Evolutionary conservation across 345 rosid genomes (phyloP).

Genomic region (Zanthoxylum bungeanum): DNA sequence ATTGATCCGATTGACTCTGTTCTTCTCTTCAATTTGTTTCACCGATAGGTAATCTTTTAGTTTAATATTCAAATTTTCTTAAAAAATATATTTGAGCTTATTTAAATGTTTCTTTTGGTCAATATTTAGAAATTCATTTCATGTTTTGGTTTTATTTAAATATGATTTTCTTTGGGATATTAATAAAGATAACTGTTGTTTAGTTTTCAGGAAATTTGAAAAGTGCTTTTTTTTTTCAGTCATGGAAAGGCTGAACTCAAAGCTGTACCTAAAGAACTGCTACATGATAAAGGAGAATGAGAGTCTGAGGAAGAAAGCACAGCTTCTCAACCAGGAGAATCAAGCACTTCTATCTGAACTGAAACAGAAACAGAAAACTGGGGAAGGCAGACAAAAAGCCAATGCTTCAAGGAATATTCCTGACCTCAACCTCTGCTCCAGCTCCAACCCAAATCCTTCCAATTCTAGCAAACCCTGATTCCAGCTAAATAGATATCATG

Average conservation of each 20-base stretch:
- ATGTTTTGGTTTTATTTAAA: background rate
- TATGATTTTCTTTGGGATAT: background rate
- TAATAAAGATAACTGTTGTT: background rate
- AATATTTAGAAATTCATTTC: too few species aligned
- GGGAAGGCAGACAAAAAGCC: conserved; percentile 35
- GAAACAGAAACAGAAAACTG: conserved; percentile 73
- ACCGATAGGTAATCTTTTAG: background rate
- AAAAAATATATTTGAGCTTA: too few species aligned
- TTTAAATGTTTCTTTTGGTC: too few species aligned
- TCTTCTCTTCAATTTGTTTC: background rate
- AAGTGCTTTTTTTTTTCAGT: background rate
- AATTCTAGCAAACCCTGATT: conserved; percentile 47
- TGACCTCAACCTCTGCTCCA: conserved; percentile 49
- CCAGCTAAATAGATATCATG: conserved; percentile 20
- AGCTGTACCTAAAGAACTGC: conserved; percentile 81
- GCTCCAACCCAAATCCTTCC: conserved; percentile 34
- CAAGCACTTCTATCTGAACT: conserved; percentile 86
- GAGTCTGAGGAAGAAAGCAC: conserved; percentile 95
- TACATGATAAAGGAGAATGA: conserved; percentile 88
- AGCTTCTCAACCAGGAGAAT: conserved; percentile 95
- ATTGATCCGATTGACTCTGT: background rate
- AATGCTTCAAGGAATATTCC: conserved; percentile 28
- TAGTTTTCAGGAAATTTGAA: conserved; percentile 21
- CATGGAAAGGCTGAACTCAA: conserved; percentile 94
- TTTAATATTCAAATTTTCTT: too few species aligned